A percentile compares a stretch with the other conserved stretches of the same genome.
phyloP scores from a whole-genome alignment of 192 early-diverging fungal species.

The Dissophora globulifera region DNA sequence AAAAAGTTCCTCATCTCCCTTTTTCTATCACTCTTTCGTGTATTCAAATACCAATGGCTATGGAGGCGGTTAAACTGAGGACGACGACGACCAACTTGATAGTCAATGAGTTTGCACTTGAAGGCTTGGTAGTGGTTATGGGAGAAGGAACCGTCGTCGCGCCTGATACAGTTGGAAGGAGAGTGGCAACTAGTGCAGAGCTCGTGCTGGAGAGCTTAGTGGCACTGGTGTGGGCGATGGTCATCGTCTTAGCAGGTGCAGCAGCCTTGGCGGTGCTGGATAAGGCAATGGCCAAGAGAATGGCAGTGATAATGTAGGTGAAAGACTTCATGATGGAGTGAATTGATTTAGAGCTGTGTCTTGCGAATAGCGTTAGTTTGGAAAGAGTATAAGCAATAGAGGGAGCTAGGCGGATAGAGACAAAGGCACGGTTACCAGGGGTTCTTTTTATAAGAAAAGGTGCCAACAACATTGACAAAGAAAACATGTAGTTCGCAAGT shows the following conservation, averaged over 20 bases:
- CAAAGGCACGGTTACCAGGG: too few relatives aligned
- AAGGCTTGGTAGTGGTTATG: background rate
- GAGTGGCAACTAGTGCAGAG: too few relatives aligned
- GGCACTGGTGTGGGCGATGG: background rate
- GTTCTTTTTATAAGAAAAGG: too few relatives aligned
- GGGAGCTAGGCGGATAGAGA: background rate
- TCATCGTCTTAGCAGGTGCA: background rate
- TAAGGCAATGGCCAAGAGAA: background rate
- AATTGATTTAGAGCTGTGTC: background rate
- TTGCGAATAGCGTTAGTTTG: background rate
- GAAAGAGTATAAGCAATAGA: background rate
- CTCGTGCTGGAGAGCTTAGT: background rate
- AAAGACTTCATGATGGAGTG: constrained; percentile 12
- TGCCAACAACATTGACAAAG: too few relatives aligned
- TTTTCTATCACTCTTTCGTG: too few relatives aligned
- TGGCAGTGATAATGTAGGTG: background rate
- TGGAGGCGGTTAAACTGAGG: constrained; percentile 3
- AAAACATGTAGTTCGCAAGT: too few relatives aligned
- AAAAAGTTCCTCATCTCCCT: too few relatives aligned
- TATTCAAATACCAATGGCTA: constrained; percentile 7
- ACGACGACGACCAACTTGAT: constrained; percentile 3
- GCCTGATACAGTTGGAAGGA: background rate
- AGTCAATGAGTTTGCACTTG: background rate
- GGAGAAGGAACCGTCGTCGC: background rate
- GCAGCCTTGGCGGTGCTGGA: background rate